A percentile compares a stretch with the other conserved stretches of the same genome.
These are phyloP conservation scores for Inga leiocalycina DNA, from an alignment of 306 rosid genomes.

Conservation along the genomic window DNA sequence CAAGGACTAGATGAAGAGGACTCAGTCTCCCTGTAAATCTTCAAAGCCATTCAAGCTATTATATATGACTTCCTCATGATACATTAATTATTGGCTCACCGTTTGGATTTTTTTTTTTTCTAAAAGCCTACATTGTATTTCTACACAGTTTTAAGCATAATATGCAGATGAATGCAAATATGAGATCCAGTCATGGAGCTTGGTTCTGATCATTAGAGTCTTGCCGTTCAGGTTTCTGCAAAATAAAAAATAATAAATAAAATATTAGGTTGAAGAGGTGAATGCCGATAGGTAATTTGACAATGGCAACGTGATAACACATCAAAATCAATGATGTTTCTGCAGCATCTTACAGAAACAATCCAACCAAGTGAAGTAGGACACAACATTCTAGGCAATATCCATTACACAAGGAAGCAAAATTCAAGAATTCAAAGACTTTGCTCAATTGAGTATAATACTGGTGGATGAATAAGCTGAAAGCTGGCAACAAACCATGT, in stretches of 20 bases:
- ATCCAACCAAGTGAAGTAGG: neutral
- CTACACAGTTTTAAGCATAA: slow-evolving; percentile 29
- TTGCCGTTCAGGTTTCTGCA: slow-evolving; percentile 57
- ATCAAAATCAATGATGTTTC: slow-evolving; percentile 8
- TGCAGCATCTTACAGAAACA: neutral
- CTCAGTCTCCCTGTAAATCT: slow-evolving; percentile 12
- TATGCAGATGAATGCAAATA: neutral
- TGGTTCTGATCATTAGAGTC: slow-evolving; percentile 41
- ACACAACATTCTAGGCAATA: neutral
- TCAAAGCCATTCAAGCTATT: slow-evolving; percentile 25
- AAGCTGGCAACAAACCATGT: neutral
- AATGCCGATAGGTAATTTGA: slow-evolving; percentile 14
- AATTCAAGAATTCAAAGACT: neutral
- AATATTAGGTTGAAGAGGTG: slow-evolving; percentile 20
- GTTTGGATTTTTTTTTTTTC: neutral
- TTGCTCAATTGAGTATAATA: neutral
- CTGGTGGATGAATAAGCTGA: too few species aligned
- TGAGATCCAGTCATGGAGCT: slow-evolving; percentile 40
- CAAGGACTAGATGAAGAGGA: neutral
- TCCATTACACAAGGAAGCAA: neutral
- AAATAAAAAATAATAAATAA: too few species aligned
- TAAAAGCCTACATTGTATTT: slow-evolving; percentile 32
- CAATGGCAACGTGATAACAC: neutral
- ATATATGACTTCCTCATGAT: slow-evolving; percentile 16
- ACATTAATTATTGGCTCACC: slow-evolving; percentile 30